phyloP scores from a whole-genome alignment of 495 filamentous ascomycete species.

The Aspergillus hancockii region DNA sequence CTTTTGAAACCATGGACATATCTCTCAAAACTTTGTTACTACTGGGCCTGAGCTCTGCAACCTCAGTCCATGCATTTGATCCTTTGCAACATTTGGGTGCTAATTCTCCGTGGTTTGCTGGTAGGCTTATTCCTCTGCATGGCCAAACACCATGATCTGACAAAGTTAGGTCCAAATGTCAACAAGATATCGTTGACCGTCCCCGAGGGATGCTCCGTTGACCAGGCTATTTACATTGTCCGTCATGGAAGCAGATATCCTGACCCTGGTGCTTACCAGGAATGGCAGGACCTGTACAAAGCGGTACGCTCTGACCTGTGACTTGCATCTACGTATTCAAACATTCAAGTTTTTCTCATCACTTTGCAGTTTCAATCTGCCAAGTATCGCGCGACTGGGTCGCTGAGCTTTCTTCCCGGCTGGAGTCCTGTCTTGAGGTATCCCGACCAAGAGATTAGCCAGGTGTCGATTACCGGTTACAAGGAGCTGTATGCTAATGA shows the following conservation, averaged over 20 bases:
- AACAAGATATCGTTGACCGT: conserved; percentile 48
- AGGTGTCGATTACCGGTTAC: conserved; percentile 54
- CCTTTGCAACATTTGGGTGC: conserved; percentile 51
- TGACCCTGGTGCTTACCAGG: conserved; percentile 52
- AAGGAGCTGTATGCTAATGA: conserved; percentile 44
- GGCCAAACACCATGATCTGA: background rate
- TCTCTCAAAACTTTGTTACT: conserved; percentile 5
- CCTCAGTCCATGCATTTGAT: conserved; percentile 17
- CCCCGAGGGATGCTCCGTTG: conserved; percentile 53
- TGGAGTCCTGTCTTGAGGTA: conserved; percentile 55
- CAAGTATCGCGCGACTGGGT: conserved; percentile 42
- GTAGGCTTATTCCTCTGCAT: conserved; percentile 19
- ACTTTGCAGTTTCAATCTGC: conserved; percentile 40
- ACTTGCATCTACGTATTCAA: background rate
- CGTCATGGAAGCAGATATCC: conserved; percentile 60
- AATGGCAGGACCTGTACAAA: conserved; percentile 48
- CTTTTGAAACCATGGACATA: background rate
- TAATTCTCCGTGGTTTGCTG: conserved; percentile 56
- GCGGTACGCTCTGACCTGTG: conserved; percentile 31
- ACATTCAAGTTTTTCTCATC: background rate
- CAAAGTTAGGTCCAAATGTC: conserved; percentile 49
- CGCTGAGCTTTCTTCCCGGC: conserved; percentile 48
- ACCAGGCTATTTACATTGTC: conserved; percentile 53
- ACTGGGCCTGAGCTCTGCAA: conserved; percentile 13
- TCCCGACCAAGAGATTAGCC: conserved; percentile 47